These are phyloP conservation scores for Aspergillus sp. DNA, from an alignment of 2,329 filamentous ascomycete genomes.

Conservation along the genomic window DNA sequence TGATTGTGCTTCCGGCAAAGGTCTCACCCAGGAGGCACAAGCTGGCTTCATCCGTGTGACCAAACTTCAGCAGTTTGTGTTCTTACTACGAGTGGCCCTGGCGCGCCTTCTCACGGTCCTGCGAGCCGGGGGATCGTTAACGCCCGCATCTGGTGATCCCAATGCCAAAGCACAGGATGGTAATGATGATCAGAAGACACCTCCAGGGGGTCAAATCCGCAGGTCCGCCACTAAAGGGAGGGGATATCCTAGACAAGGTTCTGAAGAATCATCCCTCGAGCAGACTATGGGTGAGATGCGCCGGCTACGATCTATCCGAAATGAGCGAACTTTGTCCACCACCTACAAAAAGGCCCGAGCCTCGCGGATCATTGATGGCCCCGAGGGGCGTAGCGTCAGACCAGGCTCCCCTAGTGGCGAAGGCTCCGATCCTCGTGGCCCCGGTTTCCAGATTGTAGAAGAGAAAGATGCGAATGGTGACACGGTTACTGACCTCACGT, in stretches of 20 bases:
- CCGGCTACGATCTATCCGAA: slow-evolving; percentile 83
- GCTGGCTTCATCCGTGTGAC: slow-evolving; percentile 72
- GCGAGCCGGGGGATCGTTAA: slow-evolving; percentile 75
- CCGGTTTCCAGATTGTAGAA: slow-evolving; percentile 75
- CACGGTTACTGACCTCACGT: slow-evolving; percentile 73
- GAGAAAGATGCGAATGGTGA: slow-evolving; percentile 70
- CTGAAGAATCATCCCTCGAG: slow-evolving; percentile 75
- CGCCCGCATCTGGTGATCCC: slow-evolving; percentile 69
- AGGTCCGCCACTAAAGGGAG: slow-evolving; percentile 70
- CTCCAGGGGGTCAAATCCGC: slow-evolving; percentile 50
- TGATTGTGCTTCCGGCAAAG: slow-evolving; percentile 55
- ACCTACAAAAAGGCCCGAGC: slow-evolving; percentile 88
- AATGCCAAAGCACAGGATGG: slow-evolving; percentile 66
- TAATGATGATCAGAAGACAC: slow-evolving; percentile 60
- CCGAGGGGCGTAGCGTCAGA: slow-evolving; percentile 65
- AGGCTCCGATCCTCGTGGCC: slow-evolving; percentile 50
- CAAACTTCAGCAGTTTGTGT: slow-evolving; percentile 91
- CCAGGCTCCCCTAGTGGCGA: slow-evolving; percentile 71
- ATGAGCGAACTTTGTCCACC: slow-evolving; percentile 91
- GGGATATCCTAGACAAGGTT: slow-evolving; percentile 64
- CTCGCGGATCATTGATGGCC: slow-evolving; percentile 88
- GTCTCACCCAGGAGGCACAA: slow-evolving; percentile 56
- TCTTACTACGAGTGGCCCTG: slow-evolving; percentile 85
- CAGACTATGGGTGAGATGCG: slow-evolving; percentile 95
- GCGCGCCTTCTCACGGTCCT: slow-evolving; percentile 86